These are phyloP conservation scores for Senecio squalidus DNA, from an alignment of 140 eudicot species.

Conservation along the genomic window DNA sequence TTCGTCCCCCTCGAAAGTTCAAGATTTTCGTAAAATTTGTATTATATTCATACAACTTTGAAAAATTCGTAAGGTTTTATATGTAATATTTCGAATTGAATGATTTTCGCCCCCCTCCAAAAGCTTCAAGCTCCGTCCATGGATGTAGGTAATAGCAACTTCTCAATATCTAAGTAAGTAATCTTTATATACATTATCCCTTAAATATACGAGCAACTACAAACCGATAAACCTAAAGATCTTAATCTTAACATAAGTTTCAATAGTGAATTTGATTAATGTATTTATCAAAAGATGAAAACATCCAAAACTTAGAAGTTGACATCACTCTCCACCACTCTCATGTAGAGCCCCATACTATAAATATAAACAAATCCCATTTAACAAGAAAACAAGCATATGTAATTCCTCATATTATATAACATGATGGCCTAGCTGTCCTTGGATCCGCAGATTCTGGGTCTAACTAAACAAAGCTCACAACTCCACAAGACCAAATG, in stretches of 20 bases:
- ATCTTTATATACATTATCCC: too few relatives aligned
- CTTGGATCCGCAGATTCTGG: conserved; percentile 87
- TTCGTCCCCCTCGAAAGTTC: too few relatives aligned
- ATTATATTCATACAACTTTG: too few relatives aligned
- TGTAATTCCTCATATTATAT: conserved; percentile 20
- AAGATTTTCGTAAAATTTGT: too few relatives aligned
- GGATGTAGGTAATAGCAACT: too few relatives aligned
- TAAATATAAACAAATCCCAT: conserved; percentile 19
- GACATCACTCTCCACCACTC: conserved; percentile 10
- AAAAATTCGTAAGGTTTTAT: too few relatives aligned
- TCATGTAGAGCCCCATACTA: conserved; percentile 2
- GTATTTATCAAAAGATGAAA: neutral
- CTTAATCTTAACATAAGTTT: neutral
- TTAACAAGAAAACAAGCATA: conserved; percentile 32
- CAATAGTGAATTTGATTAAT: neutral
- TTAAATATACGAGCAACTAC: too few relatives aligned
- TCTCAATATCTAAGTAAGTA: too few relatives aligned
- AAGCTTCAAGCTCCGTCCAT: too few relatives aligned
- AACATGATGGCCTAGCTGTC: conserved; percentile 85
- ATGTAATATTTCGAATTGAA: too few relatives aligned
- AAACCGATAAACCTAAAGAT: neutral
- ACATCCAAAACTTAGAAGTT: conserved; percentile 15
- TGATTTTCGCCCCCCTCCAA: too few relatives aligned
- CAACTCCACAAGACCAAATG: conserved; percentile 58
- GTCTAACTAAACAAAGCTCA: conserved; percentile 25